Evolutionary conservation across 1,284 basidiomycete species (phyloP), one percentile per base, ranked within the genome.

Genomic region (Ganoderma multipileum): DNA sequence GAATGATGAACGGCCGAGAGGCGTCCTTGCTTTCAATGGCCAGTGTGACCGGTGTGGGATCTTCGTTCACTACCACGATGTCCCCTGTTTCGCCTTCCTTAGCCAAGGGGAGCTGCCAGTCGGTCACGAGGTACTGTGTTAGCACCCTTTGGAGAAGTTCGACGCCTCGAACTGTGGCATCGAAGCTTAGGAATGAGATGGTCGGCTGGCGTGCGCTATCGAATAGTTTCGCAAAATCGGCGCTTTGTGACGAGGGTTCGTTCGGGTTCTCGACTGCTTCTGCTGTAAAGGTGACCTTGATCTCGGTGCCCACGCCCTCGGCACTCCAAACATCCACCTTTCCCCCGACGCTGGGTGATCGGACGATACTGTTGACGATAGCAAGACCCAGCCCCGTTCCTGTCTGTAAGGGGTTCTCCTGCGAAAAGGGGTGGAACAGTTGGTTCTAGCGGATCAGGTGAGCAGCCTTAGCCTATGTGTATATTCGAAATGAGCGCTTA

Each of bases 381-480:
- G 97, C 96, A 28, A 98, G 89, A n/a, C 97, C 97, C 2, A 99
- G 87, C 20, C 97, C 97, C 0, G 97, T 99, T 1, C 97, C 97
- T 1, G 95, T 92, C 76, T 97, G 95, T 11, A 95, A 79, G 1
- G 95, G 93, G 75, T 96, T 95, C 79, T 95, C 93, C 83, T 98
- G 97, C 0, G 96, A 96, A 81, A 99, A 99, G 0, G 97, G 97
- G 76, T 98, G 96, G 83, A 98, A 99, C 2, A 99, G 85, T 81
- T 98, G 95, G 74, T 98, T 96, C 89, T 96, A 52, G 75, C 28
- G 76, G 26, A 50, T 39, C 42, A 20, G 62, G 42, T 50, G 26
- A 39, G 7, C 38, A 14, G n/a, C 58, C 36, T 54, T 47, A 66
- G 44, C 57, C 28, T 36, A 41, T 30, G 3, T 60, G 20, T 18